Percentiles rank a stretch among this genome's conserved stretches.
phyloP scores from a whole-genome alignment of 768 basidiomycete genomes.

The Termitomyces sp. region DNA sequence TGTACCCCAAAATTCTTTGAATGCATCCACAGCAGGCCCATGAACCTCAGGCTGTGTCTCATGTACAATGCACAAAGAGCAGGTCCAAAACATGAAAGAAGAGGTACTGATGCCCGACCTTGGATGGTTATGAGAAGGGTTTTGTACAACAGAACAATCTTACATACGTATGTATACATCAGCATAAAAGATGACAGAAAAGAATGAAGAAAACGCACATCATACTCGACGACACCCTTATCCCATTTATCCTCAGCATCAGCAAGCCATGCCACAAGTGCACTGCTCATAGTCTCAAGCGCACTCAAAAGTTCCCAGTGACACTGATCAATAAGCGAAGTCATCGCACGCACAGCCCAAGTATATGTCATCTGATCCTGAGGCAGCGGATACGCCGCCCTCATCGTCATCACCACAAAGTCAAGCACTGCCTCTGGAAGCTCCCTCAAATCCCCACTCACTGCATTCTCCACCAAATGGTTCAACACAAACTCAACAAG shows the following conservation, averaged over 20 bases:
- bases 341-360: slow-evolving; percentile 62
- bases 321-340: slow-evolving; percentile 50
- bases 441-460: slow-evolving; percentile 36
- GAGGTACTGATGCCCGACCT: slow-evolving; percentile 30
- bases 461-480: slow-evolving; percentile 39
- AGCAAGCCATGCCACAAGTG: slow-evolving; percentile 60
- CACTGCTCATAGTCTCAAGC: slow-evolving; percentile 31
- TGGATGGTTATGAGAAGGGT: slow-evolving; percentile 50
- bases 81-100: slow-evolving; percentile 44
- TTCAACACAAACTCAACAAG: slow-evolving; percentile 61
- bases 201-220: slow-evolving; percentile 38
- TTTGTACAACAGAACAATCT: slow-evolving; percentile 67
- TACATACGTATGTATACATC: slow-evolving; percentile 4
- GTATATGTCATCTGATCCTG: slow-evolving; percentile 48
- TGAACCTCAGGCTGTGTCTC: slow-evolving; percentile 46
- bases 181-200: neutral
- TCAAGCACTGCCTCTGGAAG: slow-evolving; percentile 53
- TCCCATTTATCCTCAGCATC: slow-evolving; percentile 52
- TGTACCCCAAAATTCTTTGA: slow-evolving; percentile 59
- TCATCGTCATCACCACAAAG: slow-evolving; percentile 57
- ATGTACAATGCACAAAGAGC: slow-evolving; percentile 50
- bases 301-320: slow-evolving; percentile 24
- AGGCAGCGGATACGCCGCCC: slow-evolving; percentile 63
- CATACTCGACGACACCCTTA: slow-evolving; percentile 52
- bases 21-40: slow-evolving; percentile 41